phyloP scores from a whole-genome alignment of 140 eudicot genomes.

The Senecio squalidus region DNA sequence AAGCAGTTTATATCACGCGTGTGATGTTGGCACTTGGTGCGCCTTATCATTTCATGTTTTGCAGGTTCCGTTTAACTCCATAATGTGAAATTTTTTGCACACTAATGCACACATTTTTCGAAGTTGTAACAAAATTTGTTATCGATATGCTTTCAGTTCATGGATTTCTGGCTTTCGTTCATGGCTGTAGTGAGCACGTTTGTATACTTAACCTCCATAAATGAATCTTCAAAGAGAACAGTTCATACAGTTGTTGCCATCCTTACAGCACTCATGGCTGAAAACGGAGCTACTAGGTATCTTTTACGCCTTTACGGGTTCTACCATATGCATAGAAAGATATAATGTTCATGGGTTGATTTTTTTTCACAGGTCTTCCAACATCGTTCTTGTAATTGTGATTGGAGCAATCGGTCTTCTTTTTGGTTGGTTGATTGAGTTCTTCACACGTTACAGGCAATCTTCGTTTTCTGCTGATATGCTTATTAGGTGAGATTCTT shows the following conservation, averaged over 20 bases:
- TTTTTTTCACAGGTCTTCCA: conserved; percentile 55
- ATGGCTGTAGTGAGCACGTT: conserved; percentile 95
- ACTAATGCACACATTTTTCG: background rate
- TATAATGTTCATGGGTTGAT: background rate
- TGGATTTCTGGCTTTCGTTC: conserved; percentile 96
- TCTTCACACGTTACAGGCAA: conserved; percentile 34
- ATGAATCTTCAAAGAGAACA: conserved; percentile 71
- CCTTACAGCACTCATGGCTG: conserved; percentile 84
- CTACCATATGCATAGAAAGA: background rate
- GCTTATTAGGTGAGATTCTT: conserved; percentile 39
- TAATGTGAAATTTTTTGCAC: background rate
- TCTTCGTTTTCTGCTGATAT: conserved; percentile 37
- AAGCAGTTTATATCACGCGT: conserved; percentile 85
- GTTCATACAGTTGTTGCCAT: conserved; percentile 72
- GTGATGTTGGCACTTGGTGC: conserved; percentile 95
- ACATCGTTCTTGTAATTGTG: conserved; percentile 57
- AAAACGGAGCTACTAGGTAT: conserved; percentile 72
- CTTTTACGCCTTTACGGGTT: background rate
- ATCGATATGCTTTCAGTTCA: conserved; percentile 42
- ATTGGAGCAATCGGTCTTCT: conserved; percentile 66
- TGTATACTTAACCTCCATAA: conserved; percentile 66
- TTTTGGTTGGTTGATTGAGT: conserved; percentile 73
- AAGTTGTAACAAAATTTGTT: conserved; percentile 1
- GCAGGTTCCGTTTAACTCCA: conserved; percentile 39
- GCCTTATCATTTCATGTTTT: conserved; percentile 55